Base-by-base conservation (phyloP, 208 protist species). In the Naegleria gruberi region DNA sequence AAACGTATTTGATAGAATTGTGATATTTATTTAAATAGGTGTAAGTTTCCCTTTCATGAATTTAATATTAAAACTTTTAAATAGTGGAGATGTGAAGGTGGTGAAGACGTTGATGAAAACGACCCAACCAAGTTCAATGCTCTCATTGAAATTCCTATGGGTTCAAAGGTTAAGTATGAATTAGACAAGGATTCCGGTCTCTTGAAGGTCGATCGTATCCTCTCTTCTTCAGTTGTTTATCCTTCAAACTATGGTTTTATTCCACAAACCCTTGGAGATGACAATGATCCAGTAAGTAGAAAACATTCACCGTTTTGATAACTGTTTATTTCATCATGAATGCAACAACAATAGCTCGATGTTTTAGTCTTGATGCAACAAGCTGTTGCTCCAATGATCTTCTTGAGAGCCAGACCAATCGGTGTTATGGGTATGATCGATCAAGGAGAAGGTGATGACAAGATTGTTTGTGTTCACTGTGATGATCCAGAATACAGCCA, bases 161-260 rank as follows among this genome's bases (percentile, higher is more conserved):
- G 90, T 3, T 89, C 82, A 26, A 91, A 91, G 26, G 90, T 91
- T 6, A 91, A 91, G 41, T 91, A 91, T 23, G 90, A 91, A 82
- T 34, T 84, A 10, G 90, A 91, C 17, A 91, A 91, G 37, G 82
- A 10, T 15, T 43, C 90, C 34, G 90, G 90, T 47, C 26, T 91
- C 0, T 37, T 91, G 4, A 77, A 77, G 43, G 90, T 91, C 3
- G 77, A 91, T 37, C 34, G 90, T 81, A 89, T 91, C 42, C 74
- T 91, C 8, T 73, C 37, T 26, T 91, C 90, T n/a, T 88, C 90
- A 37, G 47, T 91, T 42, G 90, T 91, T 37, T 91, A 91, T 42
- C 90, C 77, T 17, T 5, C 74, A 42, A 91, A 83, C 42, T 91
- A 91, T 89, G 90, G 90, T 47, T 91, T 91, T 41, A 91, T 91